Percentiles rank a stretch among this genome's conserved stretches.
These are phyloP conservation scores for Cordia subcordata DNA, from an alignment of 257 asterid genomes.

Conservation along the genomic window DNA sequence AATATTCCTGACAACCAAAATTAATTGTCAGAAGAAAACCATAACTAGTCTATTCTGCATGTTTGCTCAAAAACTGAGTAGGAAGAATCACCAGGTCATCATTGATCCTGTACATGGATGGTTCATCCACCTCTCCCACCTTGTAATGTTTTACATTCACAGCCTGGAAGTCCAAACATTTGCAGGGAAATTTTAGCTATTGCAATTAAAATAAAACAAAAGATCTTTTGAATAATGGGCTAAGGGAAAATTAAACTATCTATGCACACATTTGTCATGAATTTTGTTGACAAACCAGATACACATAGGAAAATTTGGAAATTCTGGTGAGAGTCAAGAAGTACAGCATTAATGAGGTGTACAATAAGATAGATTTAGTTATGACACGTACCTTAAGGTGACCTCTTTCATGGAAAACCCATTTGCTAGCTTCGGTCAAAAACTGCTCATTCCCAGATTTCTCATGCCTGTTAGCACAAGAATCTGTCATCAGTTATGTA, in stretches of 20 bases:
- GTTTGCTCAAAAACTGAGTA: not conserved
- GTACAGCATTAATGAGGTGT: not conserved
- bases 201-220: not conserved
- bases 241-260: no score
- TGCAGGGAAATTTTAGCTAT: not conserved
- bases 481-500: not conserved
- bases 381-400: slow-evolving; percentile 62
- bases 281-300: no score
- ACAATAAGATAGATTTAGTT: not conserved
- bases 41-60: not conserved
- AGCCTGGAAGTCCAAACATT: slow-evolving; percentile 41
- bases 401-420: slow-evolving; percentile 92
- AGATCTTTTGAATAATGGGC: no score
- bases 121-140: slow-evolving; percentile 71
- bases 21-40: slow-evolving; percentile 7
- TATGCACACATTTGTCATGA: no score
- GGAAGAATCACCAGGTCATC: slow-evolving; percentile 66
- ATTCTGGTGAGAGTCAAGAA: slow-evolving; percentile 1
- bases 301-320: not conserved
- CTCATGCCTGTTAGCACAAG: slow-evolving; percentile 41
- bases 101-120: slow-evolving; percentile 68
- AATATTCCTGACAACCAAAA: slow-evolving; percentile 47
- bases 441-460: slow-evolving; percentile 85
- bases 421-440: slow-evolving; percentile 68
- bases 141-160: slow-evolving; percentile 65